Percentiles rank a stretch among this genome's conserved stretches.
phyloP scores from a whole-genome alignment of 192 early-diverging fungal genomes.

The Coemansia sp. region DNA sequence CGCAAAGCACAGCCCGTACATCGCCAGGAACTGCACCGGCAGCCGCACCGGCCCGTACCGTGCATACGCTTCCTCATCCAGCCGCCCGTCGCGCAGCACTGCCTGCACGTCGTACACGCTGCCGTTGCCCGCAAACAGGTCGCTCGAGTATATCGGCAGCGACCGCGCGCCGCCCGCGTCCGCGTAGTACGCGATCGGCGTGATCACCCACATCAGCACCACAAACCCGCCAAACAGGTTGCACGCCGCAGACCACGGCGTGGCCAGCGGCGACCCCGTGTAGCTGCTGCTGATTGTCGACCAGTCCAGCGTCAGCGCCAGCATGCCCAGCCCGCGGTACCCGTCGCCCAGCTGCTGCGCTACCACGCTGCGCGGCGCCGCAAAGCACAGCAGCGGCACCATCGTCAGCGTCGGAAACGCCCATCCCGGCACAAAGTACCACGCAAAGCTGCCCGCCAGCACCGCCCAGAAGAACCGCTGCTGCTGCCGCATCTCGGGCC shows the following conservation, averaged over 20 bases:
- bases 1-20: conserved; percentile 63
- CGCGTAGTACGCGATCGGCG: conserved; percentile 63
- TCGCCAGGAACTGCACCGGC: conserved; percentile 59
- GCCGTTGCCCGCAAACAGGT: conserved; percentile 52
- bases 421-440: conserved; percentile 59
- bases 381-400: conserved; percentile 57
- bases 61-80: conserved; percentile 55
- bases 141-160: conserved; percentile 61
- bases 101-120: conserved; percentile 52
- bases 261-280: conserved; percentile 58
- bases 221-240: conserved; percentile 64
- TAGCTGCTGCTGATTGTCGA: conserved; percentile 53
- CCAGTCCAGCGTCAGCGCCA: conserved; percentile 73
- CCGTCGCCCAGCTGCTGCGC: conserved; percentile 44
- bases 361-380: conserved; percentile 24
- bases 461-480: conserved; percentile 36
- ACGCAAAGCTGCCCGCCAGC: conserved; percentile 42
- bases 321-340: conserved; percentile 59
- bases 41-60: conserved; percentile 59
- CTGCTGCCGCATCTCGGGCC: conserved; percentile 3
- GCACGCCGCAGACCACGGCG: conserved; percentile 66
- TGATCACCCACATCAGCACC: conserved; percentile 65
- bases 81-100: conserved; percentile 49
- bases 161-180: conserved; percentile 53
- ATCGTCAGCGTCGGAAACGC: conserved; percentile 61